phyloP scores from a whole-genome alignment of 176 grass and related monocot genomes.

The Alopecurus myosuroides region DNA sequence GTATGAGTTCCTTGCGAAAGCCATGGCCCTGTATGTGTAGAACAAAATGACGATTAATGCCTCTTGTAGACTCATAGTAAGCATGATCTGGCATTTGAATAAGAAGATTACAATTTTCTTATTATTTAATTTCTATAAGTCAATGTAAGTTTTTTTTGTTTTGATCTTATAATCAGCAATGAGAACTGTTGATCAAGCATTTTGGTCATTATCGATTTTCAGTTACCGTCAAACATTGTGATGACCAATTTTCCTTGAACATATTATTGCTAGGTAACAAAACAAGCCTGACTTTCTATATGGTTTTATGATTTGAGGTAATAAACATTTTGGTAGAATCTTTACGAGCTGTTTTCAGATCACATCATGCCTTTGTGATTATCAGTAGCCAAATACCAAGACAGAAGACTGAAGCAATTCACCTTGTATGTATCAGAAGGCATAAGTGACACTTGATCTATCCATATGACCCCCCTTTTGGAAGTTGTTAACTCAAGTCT shows the following conservation, averaged over 20 bases:
- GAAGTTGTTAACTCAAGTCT: constrained; percentile 37
- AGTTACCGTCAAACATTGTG: neutral
- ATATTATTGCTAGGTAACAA: neutral
- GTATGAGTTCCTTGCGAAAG: constrained; percentile 20
- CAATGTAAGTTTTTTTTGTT: neutral
- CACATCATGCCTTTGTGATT: neutral
- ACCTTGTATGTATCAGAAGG: constrained; percentile 51
- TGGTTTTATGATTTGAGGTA: neutral
- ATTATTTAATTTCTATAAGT: neutral
- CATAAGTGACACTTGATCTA: constrained; percentile 56
- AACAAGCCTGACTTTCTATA: neutral
- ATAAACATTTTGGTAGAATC: neutral
- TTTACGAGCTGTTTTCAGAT: neutral
- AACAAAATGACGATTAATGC: neutral
- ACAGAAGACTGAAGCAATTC: neutral
- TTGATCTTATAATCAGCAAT: neutral
- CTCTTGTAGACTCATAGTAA: neutral
- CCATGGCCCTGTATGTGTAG: constrained; percentile 14
- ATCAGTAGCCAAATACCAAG: neutral
- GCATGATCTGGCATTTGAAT: neutral
- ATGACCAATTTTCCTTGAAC: neutral
- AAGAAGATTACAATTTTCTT: neutral
- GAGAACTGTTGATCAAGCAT: neutral
- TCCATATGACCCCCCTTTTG: constrained; percentile 39
- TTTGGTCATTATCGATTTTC: neutral